Evolutionary conservation across 306 rosid genomes (phyloP), one percentile per base, ranked within the genome.

Genomic region (Quercus gilva): DNA sequence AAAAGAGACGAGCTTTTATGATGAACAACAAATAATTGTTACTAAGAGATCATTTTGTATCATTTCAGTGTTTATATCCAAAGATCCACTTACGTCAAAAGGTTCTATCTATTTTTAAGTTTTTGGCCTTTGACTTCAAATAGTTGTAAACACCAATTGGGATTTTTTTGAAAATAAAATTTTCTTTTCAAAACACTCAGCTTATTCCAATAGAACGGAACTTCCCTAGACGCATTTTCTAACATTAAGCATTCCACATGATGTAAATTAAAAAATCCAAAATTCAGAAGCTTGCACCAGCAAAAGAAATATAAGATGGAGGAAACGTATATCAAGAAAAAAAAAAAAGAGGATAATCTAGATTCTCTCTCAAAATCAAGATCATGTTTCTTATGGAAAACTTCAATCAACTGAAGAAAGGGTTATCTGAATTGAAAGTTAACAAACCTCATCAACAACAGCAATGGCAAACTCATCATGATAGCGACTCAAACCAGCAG

Each of bases 381-480:
- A 79, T 45, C 74, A 61, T 35, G 61, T 41, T 74, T 35, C 74
- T 67, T 51, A 43, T 55, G 57, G 70, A 83, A 67, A 78, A 52
- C 53, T 49, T 49, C 78, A 64, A 33, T 23, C n/a, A 82, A 72
- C 53, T 55, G 25, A 80, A 37, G 25, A 63, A 76, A 81, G 33
- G 60, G 68, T 67, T 13, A 69, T 29, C 69, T 68, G 74, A 69
- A 51, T 10, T 74, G 78, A 69, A 72, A 67, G 71, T 67, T 19
- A 67, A 80, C 79, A 23, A 63, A 96, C 99, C 99, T 96, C 99
- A 6, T 96, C 99, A 74, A 96, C 99, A 75, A 96, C 92, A 74
- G 99, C 95, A 26, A 96, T 94, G 13, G 97, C 90, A 86, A 96
- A 96, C 77, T 90, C 98, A 81, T 96, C 98, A 86, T 96, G 99